phyloP scores from a whole-genome alignment of 306 rosid genomes.

The Rubus parviflorus region DNA sequence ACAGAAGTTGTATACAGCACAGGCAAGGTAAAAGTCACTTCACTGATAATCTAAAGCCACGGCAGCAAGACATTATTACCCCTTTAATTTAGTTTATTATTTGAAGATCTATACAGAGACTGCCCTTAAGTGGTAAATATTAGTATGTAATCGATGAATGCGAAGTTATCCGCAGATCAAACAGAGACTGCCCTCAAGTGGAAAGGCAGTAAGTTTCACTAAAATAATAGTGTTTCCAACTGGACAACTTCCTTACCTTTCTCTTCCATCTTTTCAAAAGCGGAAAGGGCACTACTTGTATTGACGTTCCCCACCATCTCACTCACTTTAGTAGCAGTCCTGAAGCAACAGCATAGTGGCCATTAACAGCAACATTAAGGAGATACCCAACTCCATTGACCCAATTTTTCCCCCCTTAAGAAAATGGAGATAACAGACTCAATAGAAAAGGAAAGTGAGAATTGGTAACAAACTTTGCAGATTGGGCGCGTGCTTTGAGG shows the following conservation, averaged over 20 bases:
- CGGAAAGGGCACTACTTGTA: constrained; percentile 92
- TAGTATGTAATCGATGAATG: background rate
- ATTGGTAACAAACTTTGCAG: constrained; percentile 63
- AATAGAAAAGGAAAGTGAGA: constrained; percentile 20
- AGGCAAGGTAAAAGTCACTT: background rate
- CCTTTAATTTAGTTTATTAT: background rate
- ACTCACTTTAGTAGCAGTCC: constrained; percentile 91
- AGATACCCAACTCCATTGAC: constrained; percentile 11
- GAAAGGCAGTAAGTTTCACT: background rate
- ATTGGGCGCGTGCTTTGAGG: constrained; percentile 91
- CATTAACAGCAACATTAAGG: constrained; percentile 28
- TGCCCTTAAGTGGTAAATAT: background rate
- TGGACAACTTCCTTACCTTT: constrained; percentile 61
- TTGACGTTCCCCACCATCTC: constrained; percentile 92
- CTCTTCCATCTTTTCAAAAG: constrained; percentile 97
- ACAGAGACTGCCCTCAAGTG: background rate
- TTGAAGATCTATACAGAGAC: background rate
- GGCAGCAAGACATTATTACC: background rate
- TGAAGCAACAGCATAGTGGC: constrained; percentile 34
- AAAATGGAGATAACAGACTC: constrained; percentile 15
- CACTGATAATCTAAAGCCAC: background rate
- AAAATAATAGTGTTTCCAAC: background rate
- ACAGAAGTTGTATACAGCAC: background rate
- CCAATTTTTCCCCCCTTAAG: background rate
- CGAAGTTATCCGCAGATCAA: background rate